Evolutionary conservation across 768 basidiomycete species (phyloP).

Genomic region (Pleurotus djamor): DNA sequence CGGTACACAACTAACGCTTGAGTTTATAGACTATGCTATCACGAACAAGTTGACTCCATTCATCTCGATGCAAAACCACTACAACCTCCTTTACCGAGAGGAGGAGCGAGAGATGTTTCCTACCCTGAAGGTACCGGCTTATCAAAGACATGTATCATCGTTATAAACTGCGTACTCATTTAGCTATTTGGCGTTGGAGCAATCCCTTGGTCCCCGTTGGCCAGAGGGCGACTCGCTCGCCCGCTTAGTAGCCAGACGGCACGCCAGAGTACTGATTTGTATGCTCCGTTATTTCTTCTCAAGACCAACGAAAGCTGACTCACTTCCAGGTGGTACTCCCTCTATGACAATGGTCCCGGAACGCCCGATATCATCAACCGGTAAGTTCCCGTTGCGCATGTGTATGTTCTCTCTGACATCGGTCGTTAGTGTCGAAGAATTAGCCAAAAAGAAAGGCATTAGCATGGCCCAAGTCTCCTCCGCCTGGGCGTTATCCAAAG

Average conservation of each 20-base stretch:
- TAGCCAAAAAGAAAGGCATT: conserved; percentile 48
- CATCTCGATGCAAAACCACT: conserved; percentile 66
- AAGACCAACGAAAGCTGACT: background rate
- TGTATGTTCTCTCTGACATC: conserved; percentile 5
- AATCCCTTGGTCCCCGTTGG: conserved; percentile 57
- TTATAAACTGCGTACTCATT: background rate
- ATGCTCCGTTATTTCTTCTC: background rate
- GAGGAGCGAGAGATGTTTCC: conserved; percentile 64
- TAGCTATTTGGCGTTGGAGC: conserved; percentile 33
- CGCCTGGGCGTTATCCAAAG: conserved; percentile 47
- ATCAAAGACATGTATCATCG: too few species aligned
- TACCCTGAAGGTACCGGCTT: conserved; percentile 27
- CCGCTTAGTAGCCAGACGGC: conserved; percentile 31
- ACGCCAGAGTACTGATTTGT: conserved; percentile 36
- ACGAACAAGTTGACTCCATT: conserved; percentile 46
- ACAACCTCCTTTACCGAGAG: conserved; percentile 55
- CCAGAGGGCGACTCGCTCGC: conserved; percentile 44
- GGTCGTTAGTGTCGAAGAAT: conserved; percentile 43
- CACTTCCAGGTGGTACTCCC: background rate
- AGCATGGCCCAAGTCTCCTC: conserved; percentile 59
- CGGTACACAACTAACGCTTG: background rate
- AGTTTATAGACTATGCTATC: conserved; percentile 31
- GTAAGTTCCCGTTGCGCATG: conserved; percentile 27
- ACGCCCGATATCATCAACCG: conserved; percentile 35
- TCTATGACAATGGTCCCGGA: conserved; percentile 14